phyloP scores from a whole-genome alignment of 2,329 filamentous ascomycete genomes.

The Aphanoascus verrucosus region DNA sequence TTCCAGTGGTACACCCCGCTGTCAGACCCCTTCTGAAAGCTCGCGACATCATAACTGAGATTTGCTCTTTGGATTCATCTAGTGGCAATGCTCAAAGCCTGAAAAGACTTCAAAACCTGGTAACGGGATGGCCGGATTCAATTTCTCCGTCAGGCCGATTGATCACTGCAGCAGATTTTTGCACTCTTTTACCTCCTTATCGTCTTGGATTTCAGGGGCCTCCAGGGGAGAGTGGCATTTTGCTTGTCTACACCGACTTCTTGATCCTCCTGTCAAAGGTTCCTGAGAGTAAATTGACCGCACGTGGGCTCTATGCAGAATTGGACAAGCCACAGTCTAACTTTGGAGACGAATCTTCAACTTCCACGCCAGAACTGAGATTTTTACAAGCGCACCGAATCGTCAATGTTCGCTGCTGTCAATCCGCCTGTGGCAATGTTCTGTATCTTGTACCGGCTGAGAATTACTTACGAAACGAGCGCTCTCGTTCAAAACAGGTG shows the following conservation, averaged over 20 bases:
- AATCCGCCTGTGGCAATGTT: slow-evolving; percentile 32
- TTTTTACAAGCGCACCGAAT: slow-evolving; percentile 65
- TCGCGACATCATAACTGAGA: slow-evolving; percentile 86
- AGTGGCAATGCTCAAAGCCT: slow-evolving; percentile 55
- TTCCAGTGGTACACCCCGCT: slow-evolving; percentile 77
- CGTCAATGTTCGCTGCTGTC: slow-evolving; percentile 57
- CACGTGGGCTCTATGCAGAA: slow-evolving; percentile 69
- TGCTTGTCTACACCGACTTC: slow-evolving; percentile 76
- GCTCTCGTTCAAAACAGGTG: slow-evolving; percentile 23
- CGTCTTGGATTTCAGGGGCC: slow-evolving; percentile 35
- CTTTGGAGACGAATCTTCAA: slow-evolving; percentile 31
- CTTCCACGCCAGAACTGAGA: slow-evolving; percentile 48
- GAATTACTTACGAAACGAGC: slow-evolving; percentile 14
- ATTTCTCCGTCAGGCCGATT: slow-evolving; percentile 66
- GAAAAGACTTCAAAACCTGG: slow-evolving; percentile 62
- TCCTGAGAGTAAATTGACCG: slow-evolving; percentile 51
- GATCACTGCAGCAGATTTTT: slow-evolving; percentile 68
- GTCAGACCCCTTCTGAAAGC: slow-evolving; percentile 75
- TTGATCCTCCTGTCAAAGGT: slow-evolving; percentile 67
- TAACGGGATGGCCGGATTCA: slow-evolving; percentile 64
- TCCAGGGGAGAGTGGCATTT: slow-evolving; percentile 49
- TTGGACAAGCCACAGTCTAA: slow-evolving; percentile 56
- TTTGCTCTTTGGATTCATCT: slow-evolving; percentile 80
- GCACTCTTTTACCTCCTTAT: slow-evolving; percentile 66
- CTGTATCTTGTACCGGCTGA: slow-evolving; percentile 28